Conservation (phyloP, 331 rosid genomes). For the Prunus yedoensis region DNA sequence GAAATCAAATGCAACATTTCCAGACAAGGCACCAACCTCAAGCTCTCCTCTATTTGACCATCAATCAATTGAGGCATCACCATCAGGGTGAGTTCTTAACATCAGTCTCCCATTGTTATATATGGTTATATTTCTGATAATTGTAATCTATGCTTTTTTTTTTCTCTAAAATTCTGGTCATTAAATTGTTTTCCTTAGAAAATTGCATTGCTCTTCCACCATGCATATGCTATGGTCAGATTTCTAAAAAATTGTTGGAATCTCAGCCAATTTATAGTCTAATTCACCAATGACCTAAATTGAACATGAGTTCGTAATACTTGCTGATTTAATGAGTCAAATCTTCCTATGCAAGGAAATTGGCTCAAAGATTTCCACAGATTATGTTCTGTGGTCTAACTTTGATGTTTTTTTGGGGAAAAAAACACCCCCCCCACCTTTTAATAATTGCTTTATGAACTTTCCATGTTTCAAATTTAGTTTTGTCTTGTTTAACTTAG, state of each 20-base stretch:
- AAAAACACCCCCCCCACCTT: not conserved
- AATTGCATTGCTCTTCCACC: constrained; percentile 1
- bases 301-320: not conserved
- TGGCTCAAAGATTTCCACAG: not conserved
- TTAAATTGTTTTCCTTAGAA: not conserved
- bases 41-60: constrained; percentile 65
- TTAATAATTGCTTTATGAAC: not conserved
- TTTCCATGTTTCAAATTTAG: not conserved
- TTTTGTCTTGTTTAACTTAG: not conserved
- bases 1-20: constrained; percentile 65
- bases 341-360: not conserved
- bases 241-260: not conserved
- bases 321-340: not conserved
- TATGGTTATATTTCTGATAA: not conserved
- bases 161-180: not conserved
- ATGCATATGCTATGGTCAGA: not conserved
- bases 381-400: not conserved
- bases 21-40: constrained; percentile 64
- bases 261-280: not conserved
- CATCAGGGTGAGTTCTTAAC: constrained; percentile 67
- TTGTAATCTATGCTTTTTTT: constrained; percentile 17
- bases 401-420: not conserved
- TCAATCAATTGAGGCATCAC: constrained; percentile 68
- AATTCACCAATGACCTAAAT: not conserved
- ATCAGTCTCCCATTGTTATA: constrained; percentile 5